Conservation (phyloP, 2,329 filamentous ascomycete genomes). For the Phialophora chinensis region DNA sequence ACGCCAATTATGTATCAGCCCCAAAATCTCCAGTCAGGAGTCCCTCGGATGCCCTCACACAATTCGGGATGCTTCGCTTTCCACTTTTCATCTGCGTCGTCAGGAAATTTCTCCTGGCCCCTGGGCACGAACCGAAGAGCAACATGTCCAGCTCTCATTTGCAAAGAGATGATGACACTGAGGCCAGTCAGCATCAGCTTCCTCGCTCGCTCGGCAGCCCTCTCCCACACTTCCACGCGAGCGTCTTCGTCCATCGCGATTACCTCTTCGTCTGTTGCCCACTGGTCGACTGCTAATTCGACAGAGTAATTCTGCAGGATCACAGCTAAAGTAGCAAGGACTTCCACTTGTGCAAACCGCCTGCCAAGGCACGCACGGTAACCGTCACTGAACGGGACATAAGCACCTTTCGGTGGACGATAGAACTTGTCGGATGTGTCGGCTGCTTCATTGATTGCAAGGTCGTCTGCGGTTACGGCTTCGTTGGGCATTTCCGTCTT, state of each 20-base stretch:
- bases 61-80: slow-evolving; percentile 39
- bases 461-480: slow-evolving; percentile 36
- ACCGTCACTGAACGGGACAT: slow-evolving; percentile 62
- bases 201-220: slow-evolving; percentile 63
- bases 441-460: slow-evolving; percentile 63
- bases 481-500: slow-evolving; percentile 32
- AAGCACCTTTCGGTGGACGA: slow-evolving; percentile 60
- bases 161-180: slow-evolving; percentile 71
- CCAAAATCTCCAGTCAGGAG: slow-evolving; percentile 30
- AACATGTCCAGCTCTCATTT: slow-evolving; percentile 66
- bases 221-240: slow-evolving; percentile 63
- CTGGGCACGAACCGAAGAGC: slow-evolving; percentile 72
- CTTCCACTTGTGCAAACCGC: slow-evolving; percentile 63
- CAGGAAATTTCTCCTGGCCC: slow-evolving; percentile 70
- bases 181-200: slow-evolving; percentile 61
- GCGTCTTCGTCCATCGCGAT: slow-evolving; percentile 55
- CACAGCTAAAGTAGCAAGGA: slow-evolving; percentile 59
- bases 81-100: slow-evolving; percentile 41
- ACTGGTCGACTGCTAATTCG: slow-evolving; percentile 71
- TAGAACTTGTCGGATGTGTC: slow-evolving; percentile 69
- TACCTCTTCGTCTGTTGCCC: slow-evolving; percentile 62
- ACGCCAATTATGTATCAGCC: slow-evolving; percentile 12
- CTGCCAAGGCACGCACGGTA: slow-evolving; percentile 62
- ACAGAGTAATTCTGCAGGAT: slow-evolving; percentile 66
- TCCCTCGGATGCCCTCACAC: slow-evolving; percentile 15